phyloP scores from a whole-genome alignment of 441 rosid species.

The Croton laevigatus region DNA sequence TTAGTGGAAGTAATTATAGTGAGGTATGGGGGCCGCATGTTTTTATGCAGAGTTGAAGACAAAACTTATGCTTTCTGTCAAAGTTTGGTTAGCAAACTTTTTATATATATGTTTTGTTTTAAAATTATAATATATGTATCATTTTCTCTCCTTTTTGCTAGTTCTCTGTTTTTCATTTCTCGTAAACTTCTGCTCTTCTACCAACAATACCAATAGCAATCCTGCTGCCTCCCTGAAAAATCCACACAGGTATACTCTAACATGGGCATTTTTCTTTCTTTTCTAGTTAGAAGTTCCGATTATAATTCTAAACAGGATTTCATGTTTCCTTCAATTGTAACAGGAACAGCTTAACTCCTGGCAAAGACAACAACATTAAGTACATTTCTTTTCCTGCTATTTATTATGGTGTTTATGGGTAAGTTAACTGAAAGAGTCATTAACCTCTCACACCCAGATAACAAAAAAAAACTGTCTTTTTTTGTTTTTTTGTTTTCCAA shows the following conservation, averaged over 20 bases:
- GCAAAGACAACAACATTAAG: slow-evolving; percentile 65
- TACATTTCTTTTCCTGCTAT: slow-evolving; percentile 86
- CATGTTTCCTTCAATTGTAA: slow-evolving; percentile 19
- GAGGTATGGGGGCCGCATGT: too few relatives aligned
- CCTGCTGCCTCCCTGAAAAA: slow-evolving; percentile 50
- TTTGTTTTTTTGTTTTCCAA: too few relatives aligned
- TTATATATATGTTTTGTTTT: too few relatives aligned
- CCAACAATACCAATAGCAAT: slow-evolving; percentile 37
- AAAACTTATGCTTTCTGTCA: too few relatives aligned
- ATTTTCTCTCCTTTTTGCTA: too few relatives aligned
- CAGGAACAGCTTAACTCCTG: slow-evolving; percentile 72
- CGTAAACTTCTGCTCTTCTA: too few relatives aligned
- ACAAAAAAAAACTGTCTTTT: too few relatives aligned
- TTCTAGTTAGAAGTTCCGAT: neutral
- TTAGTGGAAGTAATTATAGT: too few relatives aligned
- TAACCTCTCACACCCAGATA: neutral
- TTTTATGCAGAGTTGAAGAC: too few relatives aligned
- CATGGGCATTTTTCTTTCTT: slow-evolving; percentile 5
- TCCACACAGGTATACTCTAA: slow-evolving; percentile 49
- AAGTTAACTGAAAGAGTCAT: slow-evolving; percentile 16
- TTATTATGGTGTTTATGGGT: slow-evolving; percentile 77
- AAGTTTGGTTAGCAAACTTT: too few relatives aligned
- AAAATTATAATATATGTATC: too few relatives aligned
- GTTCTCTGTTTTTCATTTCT: too few relatives aligned
- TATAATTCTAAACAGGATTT: slow-evolving; percentile 3